Base-by-base conservation (phyloP, 495 filamentous ascomycete species). In the Podospora bellae-mahoneyi region DNA sequence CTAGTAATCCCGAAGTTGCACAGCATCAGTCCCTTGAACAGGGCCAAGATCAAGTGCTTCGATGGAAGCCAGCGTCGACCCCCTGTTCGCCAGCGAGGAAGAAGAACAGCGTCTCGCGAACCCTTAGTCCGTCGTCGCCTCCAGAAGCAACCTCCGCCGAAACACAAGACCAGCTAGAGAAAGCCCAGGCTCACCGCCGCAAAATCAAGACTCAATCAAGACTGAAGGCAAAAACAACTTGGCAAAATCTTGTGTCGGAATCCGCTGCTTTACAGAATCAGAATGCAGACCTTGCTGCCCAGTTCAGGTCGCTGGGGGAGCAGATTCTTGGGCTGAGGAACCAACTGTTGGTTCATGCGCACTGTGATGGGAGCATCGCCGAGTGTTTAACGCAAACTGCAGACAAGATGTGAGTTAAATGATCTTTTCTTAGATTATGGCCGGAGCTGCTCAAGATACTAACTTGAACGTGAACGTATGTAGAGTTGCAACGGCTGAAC, bases 221-320 rank as follows among this genome's bases (percentile, higher is more conserved):
- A 48, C 39, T 48, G 5, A 48, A 48, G 15, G 15, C 39, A 6
- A 48, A 48, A 16, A 48, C 9, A 16, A 48, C 13, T 2, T 48
- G 39, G 39, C 10, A 48, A 16, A 48, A 48, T 48, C 39, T 48
- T 9, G 39, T 48, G 5, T 48, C 13, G 39, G 58, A 30, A 28
- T 30, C 58, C 28, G 58, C 20, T 28, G 58, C 26, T 4, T 60
- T 60, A 23, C 20, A 28, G 58, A 9, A 15, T 5, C 10, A 16
- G 58, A 59, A 27, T 18, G 56, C 56, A 59, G 56, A 59, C 19
- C 26, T 59, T 59, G 56, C 39, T 48, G 39, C 39, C 15, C 56
- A 59, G 26, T 20, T 59, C 19, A 59, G 26, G 18, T 4, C 19
- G 19, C 56, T 20, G 56, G 56, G 56, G 20, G 39, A 48, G 10